These are phyloP conservation scores for Circinella minor DNA, from an alignment of 371 early-diverging fungal species.

Conservation along the genomic window DNA sequence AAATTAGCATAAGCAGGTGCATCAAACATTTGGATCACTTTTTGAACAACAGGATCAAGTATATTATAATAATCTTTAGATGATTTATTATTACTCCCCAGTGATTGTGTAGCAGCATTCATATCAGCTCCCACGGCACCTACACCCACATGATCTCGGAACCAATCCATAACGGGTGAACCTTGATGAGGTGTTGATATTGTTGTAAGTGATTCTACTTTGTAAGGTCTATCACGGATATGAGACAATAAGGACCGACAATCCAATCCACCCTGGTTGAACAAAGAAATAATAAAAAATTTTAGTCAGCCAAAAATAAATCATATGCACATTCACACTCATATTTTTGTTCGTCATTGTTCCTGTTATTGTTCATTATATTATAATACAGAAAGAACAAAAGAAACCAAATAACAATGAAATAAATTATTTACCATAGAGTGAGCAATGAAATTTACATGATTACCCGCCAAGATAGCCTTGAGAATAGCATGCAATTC, in stretches of 20 bases:
- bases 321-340: too few species aligned
- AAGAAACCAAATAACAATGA: not conserved
- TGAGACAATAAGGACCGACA: constrained; percentile 85
- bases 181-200: constrained; percentile 94
- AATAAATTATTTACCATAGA: constrained; percentile 71
- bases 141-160: constrained; percentile 76
- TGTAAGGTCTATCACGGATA: constrained; percentile 65
- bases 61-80: not conserved
- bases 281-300: not conserved
- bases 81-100: too few species aligned
- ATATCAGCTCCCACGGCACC: constrained; percentile 20
- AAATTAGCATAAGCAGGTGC: constrained; percentile 89
- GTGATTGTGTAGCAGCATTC: too few species aligned
- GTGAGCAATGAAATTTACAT: constrained; percentile 87
- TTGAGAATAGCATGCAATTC: constrained; percentile 73
- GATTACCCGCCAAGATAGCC: constrained; percentile 52
- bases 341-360: too few species aligned
- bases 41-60: constrained; percentile 14
- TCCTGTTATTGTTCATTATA: too few species aligned
- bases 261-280: constrained; percentile 80
- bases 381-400: not conserved
- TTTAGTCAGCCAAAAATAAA: not conserved
- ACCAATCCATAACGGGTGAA: constrained; percentile 91
- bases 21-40: constrained; percentile 61
- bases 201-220: constrained; percentile 80